Evolutionary conservation across 2,329 filamentous ascomycete species (phyloP).

Genomic region (Fusarium sp.): DNA sequence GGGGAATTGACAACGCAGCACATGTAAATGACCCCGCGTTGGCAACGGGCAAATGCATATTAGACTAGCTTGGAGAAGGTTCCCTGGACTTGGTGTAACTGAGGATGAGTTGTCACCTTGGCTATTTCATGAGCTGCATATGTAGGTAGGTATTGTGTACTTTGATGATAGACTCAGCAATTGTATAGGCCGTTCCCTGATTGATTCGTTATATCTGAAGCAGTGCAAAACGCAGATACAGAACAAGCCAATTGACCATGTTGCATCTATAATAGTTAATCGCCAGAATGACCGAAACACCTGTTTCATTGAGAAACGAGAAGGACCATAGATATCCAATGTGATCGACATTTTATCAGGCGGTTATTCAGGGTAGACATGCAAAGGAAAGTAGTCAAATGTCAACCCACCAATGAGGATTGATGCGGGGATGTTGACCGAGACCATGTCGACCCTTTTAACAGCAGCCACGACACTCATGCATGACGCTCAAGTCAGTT

Average conservation of each 20-base stretch:
- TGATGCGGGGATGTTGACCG: conserved; percentile 37
- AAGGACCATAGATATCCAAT: neutral
- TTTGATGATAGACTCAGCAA: neutral
- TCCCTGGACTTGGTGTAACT: neutral
- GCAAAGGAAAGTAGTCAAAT: conserved; percentile 5
- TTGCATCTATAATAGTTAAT: neutral
- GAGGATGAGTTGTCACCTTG: conserved; percentile 37
- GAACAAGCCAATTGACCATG: neutral
- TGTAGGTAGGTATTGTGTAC: neutral
- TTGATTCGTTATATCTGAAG: neutral
- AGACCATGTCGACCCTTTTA: conserved; percentile 53
- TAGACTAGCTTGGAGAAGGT: conserved; percentile 2
- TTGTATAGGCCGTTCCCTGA: neutral
- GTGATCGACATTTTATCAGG: conserved; percentile 15
- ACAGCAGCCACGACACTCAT: conserved; percentile 61
- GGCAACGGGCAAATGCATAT: conserved; percentile 10
- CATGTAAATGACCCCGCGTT: conserved; percentile 14
- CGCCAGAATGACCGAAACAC: neutral
- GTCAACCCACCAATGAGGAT: conserved; percentile 30
- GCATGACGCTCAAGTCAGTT: conserved; percentile 47
- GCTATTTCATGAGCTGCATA: conserved; percentile 3
- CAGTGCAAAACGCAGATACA: neutral
- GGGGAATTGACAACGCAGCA: conserved; percentile 8
- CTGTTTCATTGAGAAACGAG: neutral
- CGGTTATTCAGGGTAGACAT: conserved; percentile 24